Evolutionary conservation across 805 yeast species (phyloP).

Genomic region (Ogataea degrootiae): DNA sequence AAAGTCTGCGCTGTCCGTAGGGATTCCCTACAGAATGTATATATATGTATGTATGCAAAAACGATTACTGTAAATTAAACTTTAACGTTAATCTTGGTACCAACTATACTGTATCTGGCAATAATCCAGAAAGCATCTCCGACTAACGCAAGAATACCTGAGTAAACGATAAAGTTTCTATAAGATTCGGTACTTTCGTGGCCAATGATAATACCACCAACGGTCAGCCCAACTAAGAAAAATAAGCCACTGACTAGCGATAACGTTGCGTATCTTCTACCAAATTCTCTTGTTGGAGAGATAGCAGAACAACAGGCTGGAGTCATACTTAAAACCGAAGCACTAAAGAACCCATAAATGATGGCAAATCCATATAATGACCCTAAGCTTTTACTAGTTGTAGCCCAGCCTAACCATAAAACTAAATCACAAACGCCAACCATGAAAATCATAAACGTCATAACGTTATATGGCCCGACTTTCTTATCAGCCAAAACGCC

Average conservation of each 20-base stretch:
- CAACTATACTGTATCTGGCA: constrained; percentile 44
- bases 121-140: constrained; percentile 37
- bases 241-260: constrained; percentile 27
- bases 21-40: neutral
- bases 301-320: constrained; percentile 60
- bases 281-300: constrained; percentile 33
- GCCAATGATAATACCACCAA: constrained; percentile 32
- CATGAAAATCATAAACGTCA: constrained; percentile 42
- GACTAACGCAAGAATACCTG: constrained; percentile 32
- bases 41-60: neutral
- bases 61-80: neutral
- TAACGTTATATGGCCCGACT: constrained; percentile 53
- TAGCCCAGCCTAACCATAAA: constrained; percentile 59
- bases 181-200: constrained; percentile 31
- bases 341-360: constrained; percentile 49
- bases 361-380: constrained; percentile 47
- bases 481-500: constrained; percentile 47
- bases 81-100: constrained; percentile 28
- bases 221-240: constrained; percentile 28
- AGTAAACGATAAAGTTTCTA: constrained; percentile 33
- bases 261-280: constrained; percentile 24
- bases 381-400: constrained; percentile 25
- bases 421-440: constrained; percentile 42
- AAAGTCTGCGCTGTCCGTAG: neutral
- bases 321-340: constrained; percentile 51